phyloP scores from a whole-genome alignment of 805 yeast species.

The Huiozyma naganishii region DNA sequence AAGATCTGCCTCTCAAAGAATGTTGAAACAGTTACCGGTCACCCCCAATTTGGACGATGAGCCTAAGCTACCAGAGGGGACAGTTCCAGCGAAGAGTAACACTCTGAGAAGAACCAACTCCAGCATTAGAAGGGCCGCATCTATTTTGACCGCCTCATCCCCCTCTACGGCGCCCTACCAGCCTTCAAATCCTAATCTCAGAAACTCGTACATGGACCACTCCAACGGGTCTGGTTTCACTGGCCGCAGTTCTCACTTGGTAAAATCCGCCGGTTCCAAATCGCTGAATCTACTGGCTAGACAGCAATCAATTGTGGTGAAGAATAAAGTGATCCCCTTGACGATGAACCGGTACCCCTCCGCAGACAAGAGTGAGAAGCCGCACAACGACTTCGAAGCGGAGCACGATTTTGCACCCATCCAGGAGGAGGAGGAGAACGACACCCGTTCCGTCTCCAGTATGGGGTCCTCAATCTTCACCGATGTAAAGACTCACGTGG shows the following conservation, averaged over 20 bases:
- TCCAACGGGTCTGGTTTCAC: not conserved
- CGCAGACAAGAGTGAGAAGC: slow-evolving; percentile 20
- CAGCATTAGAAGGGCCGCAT: slow-evolving; percentile 29
- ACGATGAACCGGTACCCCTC: slow-evolving; percentile 20
- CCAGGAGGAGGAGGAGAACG: slow-evolving; percentile 13
- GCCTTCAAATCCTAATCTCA: not conserved
- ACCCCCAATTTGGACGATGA: not conserved
- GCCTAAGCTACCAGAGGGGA: not conserved
- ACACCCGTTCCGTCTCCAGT: slow-evolving; percentile 3
- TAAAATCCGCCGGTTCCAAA: slow-evolving; percentile 19
- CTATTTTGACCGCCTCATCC: slow-evolving; percentile 18
- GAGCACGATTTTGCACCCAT: slow-evolving; percentile 4
- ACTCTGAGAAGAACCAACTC: slow-evolving; percentile 26
- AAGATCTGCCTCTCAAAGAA: slow-evolving; percentile 14
- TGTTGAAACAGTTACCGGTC: not conserved
- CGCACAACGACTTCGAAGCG: slow-evolving; percentile 8
- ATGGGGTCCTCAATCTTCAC: slow-evolving; percentile 2
- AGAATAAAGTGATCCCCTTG: slow-evolving; percentile 26
- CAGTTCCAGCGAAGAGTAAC: slow-evolving; percentile 5
- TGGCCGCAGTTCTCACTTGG: slow-evolving; percentile 5
- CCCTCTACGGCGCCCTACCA: slow-evolving; percentile 3
- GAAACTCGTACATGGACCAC: not conserved
- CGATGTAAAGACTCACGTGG: not conserved
- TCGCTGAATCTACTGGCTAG: slow-evolving; percentile 21
- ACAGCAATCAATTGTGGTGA: slow-evolving; percentile 28